A percentile compares a stretch with the other conserved stretches of the same genome.
These are phyloP conservation scores for Zygotorulaspora mrakii DNA, from an alignment of 1,139 yeast species.

Conservation along the genomic window DNA sequence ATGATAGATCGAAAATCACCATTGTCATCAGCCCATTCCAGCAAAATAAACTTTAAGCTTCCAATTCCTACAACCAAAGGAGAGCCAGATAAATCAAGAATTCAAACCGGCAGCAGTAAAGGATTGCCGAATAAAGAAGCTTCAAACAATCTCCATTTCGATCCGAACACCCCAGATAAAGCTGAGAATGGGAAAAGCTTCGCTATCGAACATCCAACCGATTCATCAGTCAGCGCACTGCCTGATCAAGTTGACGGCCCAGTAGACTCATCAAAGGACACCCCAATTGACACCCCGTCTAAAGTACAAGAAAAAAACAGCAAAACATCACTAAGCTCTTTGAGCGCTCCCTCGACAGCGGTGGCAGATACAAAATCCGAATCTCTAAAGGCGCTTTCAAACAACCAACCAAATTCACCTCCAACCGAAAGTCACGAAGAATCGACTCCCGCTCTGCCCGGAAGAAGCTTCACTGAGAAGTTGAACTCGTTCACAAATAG, in stretches of 20 bases:
- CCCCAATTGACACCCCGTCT: background rate
- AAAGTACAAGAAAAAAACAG: background rate
- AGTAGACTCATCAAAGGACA: background rate
- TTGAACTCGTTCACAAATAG: slow-evolving; percentile 12
- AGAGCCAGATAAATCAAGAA: background rate
- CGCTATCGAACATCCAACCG: background rate
- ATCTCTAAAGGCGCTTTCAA: no score
- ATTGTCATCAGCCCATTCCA: slow-evolving; percentile 10
- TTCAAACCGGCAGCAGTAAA: slow-evolving; percentile 1
- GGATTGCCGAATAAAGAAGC: background rate
- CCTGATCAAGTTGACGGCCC: background rate
- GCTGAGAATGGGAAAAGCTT: background rate
- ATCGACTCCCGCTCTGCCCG: background rate
- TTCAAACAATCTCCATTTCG: background rate
- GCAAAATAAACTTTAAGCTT: slow-evolving; percentile 4
- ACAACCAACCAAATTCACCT: no score
- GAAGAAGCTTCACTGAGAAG: slow-evolving; percentile 14
- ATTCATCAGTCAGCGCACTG: background rate
- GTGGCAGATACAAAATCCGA: background rate
- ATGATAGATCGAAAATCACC: slow-evolving; percentile 23
- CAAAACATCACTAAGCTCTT: background rate
- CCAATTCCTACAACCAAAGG: slow-evolving; percentile 2
- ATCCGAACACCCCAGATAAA: background rate
- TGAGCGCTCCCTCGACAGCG: background rate
- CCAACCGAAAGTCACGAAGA: background rate